Evolutionary conservation across 495 filamentous ascomycete genomes (phyloP).

Genomic region (Cryomyces minteri): DNA sequence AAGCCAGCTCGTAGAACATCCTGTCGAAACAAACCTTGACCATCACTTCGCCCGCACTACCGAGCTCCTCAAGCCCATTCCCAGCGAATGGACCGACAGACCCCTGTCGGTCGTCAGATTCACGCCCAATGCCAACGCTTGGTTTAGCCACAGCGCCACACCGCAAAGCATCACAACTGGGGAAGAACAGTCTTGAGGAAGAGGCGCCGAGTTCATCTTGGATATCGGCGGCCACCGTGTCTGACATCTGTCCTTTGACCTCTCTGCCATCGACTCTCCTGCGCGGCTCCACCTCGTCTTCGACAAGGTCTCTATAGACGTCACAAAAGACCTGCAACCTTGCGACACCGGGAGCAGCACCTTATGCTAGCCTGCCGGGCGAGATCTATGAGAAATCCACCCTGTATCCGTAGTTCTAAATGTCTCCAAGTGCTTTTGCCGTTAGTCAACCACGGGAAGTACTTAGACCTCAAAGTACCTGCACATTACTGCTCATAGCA

Average conservation of each 20-base stretch:
- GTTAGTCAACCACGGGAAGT: too few relatives aligned
- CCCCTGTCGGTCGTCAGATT: slow-evolving; percentile 11
- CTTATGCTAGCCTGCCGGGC: background rate
- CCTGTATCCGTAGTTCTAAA: too few relatives aligned
- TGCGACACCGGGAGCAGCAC: slow-evolving; percentile 16
- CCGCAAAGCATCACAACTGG: background rate
- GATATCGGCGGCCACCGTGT: slow-evolving; percentile 16
- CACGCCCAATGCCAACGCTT: slow-evolving; percentile 3
- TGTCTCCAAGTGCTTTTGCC: too few relatives aligned
- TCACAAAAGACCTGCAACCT: slow-evolving; percentile 7
- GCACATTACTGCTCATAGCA: too few relatives aligned
- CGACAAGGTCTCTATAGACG: slow-evolving; percentile 15
- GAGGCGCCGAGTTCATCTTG: slow-evolving; percentile 12
- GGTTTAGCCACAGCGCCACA: slow-evolving; percentile 7
- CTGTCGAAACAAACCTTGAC: background rate
- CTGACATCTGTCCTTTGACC: slow-evolving; percentile 14
- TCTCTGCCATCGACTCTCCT: slow-evolving; percentile 17
- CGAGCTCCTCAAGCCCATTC: background rate
- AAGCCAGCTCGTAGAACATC: background rate
- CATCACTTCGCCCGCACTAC: background rate
- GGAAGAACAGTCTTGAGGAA: slow-evolving; percentile 6
- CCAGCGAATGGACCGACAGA: slow-evolving; percentile 9
- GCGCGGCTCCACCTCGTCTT: slow-evolving; percentile 12
- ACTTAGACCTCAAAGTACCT: too few relatives aligned
- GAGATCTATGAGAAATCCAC: too few relatives aligned